Conservation (phyloP, 139 green algal species). For the Coelastrella sp. region DNA sequence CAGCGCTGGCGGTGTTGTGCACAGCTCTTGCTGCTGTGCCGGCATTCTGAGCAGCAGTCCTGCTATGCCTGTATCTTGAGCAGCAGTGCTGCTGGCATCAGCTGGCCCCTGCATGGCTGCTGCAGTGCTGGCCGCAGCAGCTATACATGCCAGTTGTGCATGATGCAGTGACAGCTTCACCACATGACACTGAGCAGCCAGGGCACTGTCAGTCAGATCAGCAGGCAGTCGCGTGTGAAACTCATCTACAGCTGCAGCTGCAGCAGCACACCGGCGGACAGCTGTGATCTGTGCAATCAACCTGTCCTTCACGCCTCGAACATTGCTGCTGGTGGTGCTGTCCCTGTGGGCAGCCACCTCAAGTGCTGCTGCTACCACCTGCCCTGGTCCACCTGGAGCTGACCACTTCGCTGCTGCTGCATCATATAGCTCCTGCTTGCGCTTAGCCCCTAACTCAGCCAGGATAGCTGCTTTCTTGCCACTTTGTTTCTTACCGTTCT, state of each 20-base stretch:
- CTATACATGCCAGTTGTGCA: not conserved
- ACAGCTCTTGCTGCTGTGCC: not conserved
- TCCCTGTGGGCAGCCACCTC: not conserved
- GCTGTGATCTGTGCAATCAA: not conserved
- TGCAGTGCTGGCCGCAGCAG: not conserved
- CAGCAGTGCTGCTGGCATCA: not conserved
- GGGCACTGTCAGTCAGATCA: too few relatives aligned
- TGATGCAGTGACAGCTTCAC: not conserved
- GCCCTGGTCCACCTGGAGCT: not conserved
- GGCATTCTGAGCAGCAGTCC: too few relatives aligned
- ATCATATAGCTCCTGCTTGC: not conserved
- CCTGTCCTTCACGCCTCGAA: not conserved
- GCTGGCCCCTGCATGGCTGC: not conserved
- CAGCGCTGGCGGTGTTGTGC: not conserved
- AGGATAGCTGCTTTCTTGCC: slow-evolving; percentile 2
- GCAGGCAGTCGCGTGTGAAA: not conserved
- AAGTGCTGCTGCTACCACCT: not conserved
- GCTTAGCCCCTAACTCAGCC: not conserved
- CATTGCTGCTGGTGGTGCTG: not conserved
- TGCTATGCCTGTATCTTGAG: not conserved
- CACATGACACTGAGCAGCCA: not conserved
- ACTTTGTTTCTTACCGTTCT: not conserved
- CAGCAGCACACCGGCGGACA: not conserved
- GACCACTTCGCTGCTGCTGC: not conserved
- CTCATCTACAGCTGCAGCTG: not conserved